Evolutionary conservation across 1,284 basidiomycete species (phyloP).

Genomic region (Uromyces viciae-fabae): DNA sequence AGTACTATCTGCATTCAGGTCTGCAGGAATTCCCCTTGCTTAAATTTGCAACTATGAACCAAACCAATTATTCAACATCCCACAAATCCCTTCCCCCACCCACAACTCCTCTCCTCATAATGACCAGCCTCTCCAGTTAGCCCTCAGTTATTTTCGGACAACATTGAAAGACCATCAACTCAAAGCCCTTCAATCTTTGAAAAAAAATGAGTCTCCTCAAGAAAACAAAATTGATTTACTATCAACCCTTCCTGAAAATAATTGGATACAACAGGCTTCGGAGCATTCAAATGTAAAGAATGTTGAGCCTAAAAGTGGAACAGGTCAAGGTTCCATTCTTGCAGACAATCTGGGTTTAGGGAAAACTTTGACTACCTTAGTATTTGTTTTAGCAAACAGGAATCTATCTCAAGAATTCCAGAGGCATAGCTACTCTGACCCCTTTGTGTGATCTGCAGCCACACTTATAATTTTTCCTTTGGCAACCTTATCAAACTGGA

Average conservation of each 20-base stretch:
- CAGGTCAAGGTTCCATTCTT: not conserved
- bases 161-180: not conserved
- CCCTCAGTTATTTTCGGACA: not conserved
- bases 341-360: not conserved
- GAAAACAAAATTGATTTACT: not conserved
- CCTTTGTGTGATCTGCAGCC: not conserved
- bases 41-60: not conserved
- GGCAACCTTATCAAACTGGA: slow-evolving; percentile 1
- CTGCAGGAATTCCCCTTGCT: not conserved
- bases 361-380: not conserved
- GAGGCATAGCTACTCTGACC: not conserved
- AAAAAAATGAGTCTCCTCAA: not conserved
- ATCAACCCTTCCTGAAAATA: not conserved
- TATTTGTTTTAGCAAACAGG: too few species aligned
- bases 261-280: not conserved
- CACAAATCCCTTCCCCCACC: not conserved
- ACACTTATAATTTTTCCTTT: not conserved
- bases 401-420: not conserved
- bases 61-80: not conserved
- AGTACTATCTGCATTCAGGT: not conserved
- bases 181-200: not conserved
- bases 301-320: not conserved
- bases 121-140: not conserved
- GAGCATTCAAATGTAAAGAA: not conserved
- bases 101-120: too few species aligned